Evolutionary conservation across 768 basidiomycete species (phyloP).

Genomic region (Auriscalpium microsporum): DNA sequence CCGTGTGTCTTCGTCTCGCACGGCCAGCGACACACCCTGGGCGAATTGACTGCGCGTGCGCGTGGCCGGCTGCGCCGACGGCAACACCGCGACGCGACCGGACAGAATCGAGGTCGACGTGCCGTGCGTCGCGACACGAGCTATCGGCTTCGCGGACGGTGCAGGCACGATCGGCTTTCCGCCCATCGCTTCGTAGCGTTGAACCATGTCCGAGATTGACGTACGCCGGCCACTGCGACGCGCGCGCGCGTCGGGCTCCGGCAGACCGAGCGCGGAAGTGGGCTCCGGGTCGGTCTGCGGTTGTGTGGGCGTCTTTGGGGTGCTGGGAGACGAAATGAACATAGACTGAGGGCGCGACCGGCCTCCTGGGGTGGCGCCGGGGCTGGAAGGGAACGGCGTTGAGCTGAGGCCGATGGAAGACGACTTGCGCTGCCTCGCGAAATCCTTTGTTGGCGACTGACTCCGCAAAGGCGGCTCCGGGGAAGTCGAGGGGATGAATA

Average conservation of each 20-base stretch:
- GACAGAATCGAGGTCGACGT: neutral
- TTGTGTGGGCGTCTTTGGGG: conserved; percentile 34
- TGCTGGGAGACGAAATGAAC: conserved; percentile 52
- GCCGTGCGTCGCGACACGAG: conserved; percentile 1
- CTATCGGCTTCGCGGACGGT: neutral
- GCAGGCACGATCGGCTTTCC: conserved; percentile 1
- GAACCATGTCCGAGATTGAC: conserved; percentile 84
- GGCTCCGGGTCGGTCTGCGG: neutral
- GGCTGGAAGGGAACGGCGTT: neutral
- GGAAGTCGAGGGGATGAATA: conserved; percentile 4
- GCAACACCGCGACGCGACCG: neutral
- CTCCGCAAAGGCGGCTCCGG: conserved; percentile 1
- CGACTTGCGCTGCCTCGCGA: conserved; percentile 8
- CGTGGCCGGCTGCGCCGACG: neutral
- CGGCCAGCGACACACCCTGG: conserved; percentile 6
- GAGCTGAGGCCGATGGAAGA: conserved; percentile 8
- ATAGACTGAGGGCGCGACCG: conserved; percentile 70
- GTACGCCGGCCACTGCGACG: conserved; percentile 46
- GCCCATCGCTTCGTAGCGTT: conserved; percentile 67
- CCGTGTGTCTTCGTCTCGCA: conserved; percentile 9
- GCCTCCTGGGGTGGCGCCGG: neutral
- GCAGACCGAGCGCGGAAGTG: conserved; percentile 26
- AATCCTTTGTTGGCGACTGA: neutral
- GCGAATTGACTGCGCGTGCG: conserved; percentile 4
- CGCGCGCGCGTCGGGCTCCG: conserved; percentile 38